Base-by-base conservation (phyloP, 2,329 filamentous ascomycete species). In the Teratosphaeria gauchensis region DNA sequence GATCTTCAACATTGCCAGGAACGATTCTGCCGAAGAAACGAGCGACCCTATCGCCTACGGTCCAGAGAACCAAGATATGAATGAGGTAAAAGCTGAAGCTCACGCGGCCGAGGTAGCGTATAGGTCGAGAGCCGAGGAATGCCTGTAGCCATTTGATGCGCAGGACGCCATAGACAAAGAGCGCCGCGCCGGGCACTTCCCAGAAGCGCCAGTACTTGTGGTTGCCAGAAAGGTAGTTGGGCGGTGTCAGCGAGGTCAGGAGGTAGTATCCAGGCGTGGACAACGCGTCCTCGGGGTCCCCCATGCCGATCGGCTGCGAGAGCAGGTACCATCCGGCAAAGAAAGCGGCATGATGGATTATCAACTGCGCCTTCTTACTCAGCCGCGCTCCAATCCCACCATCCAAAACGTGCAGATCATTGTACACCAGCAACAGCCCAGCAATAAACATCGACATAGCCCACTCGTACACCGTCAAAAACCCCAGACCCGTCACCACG, bases 11-110 rank as follows among this genome's bases (percentile, higher is more conserved):
- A 67, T 63, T 16, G 75, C 76, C 56, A 48, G n/a, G 9, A 16
- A 31, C 32, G 51, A 51, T 11, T 81, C 77, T 4, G 72, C 75
- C 78, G 71, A 76, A 75, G 35, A 74, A 75, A 65, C 83, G 76
- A 59, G 78, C 76, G 1, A 89, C 48, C 35, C 76, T 73, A 63
- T 82, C 84, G 11, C 82, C 82, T 19, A 80, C 64, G 1, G 77
- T 77, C 64, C 83, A 51, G 33, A 56, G 38, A 81, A 79, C 76
- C 3, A 81, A 80, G 0, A 82, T 81, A 66, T 86, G 83, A 74
- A 84, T 80, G 14, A 86, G 76, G 68, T 86, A 86, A 30, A 86
- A 67, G 55, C 81, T 78, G 66, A 83, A 86, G 56, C 81, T 84
- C 63, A 85, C 80, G 66, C 79, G 79, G 59, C 83, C 83, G 5